A percentile compares a stretch with the other conserved stretches of the same genome.
These are phyloP conservation scores for Favolaschia claudopus DNA, from an alignment of 768 basidiomycete species.

Conservation along the genomic window DNA sequence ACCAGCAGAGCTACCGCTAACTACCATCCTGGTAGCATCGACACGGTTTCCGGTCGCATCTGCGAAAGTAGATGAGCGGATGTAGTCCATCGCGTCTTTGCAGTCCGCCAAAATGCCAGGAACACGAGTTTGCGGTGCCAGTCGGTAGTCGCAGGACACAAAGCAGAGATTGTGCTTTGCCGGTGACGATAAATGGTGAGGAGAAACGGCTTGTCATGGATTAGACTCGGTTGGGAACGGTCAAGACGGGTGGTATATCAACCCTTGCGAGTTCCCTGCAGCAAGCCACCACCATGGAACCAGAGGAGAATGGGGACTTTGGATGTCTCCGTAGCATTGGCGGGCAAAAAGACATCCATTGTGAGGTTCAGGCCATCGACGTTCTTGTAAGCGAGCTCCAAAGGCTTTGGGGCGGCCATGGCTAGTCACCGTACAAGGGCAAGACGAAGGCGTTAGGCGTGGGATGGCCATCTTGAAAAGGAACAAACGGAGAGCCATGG, in stretches of 20 bases:
- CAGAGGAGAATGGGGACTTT: constrained; percentile 42
- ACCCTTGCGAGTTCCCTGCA: constrained; percentile 41
- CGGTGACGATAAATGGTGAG: constrained; percentile 44
- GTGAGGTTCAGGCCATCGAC: constrained; percentile 41
- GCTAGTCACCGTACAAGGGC: too few species aligned
- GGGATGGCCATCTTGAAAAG: too few species aligned
- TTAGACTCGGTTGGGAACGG: background rate
- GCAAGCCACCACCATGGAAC: constrained; percentile 48
- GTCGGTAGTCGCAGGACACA: constrained; percentile 45
- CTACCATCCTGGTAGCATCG: constrained; percentile 37
- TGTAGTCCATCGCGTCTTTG: constrained; percentile 41
- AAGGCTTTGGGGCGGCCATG: constrained; percentile 22
- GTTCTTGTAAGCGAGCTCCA: constrained; percentile 41
- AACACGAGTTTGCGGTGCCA: constrained; percentile 46
- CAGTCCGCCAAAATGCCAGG: constrained; percentile 45
- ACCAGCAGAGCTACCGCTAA: constrained; percentile 49
- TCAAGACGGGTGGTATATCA: background rate
- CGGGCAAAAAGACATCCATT: constrained; percentile 45
- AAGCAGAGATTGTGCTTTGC: constrained; percentile 40
- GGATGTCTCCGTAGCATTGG: constrained; percentile 34
- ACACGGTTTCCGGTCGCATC: constrained; percentile 37
- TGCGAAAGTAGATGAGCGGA: constrained; percentile 36
- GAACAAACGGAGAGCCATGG: too few species aligned
- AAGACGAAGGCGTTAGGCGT: too few species aligned
- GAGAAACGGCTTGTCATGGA: constrained; percentile 34